Percentiles rank a stretch among this genome's conserved stretches.
These are phyloP conservation scores for Fraxinus platypoda DNA, from an alignment of 305 asterid species.

Conservation along the genomic window DNA sequence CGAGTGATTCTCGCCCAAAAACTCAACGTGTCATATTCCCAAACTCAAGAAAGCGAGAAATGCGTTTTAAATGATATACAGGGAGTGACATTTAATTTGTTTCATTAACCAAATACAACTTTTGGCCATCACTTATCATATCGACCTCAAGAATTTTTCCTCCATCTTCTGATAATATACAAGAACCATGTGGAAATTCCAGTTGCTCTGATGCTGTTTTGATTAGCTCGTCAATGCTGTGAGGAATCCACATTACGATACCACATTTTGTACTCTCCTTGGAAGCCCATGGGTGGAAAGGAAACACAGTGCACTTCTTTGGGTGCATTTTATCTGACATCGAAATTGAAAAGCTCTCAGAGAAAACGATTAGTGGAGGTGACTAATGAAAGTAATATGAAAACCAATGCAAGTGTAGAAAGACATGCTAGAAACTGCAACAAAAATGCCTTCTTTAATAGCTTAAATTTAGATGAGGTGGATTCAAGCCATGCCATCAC, in stretches of 20 bases:
- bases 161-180: constrained; percentile 72
- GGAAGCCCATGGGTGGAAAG: constrained; percentile 68
- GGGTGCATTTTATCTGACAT: constrained; percentile 40
- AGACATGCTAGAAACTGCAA: not conserved
- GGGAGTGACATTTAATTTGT: constrained; percentile 24
- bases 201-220: constrained; percentile 47
- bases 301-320: constrained; percentile 72
- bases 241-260: constrained; percentile 71
- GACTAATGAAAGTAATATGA: not conserved
- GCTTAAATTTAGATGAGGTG: not conserved
- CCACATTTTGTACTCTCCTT: constrained; percentile 54
- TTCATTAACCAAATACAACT: constrained; percentile 48
- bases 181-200: constrained; percentile 31
- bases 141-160: constrained; percentile 64
- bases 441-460: not conserved
- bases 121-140: constrained; percentile 65
- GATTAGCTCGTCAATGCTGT: constrained; percentile 58
- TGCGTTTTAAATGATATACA: constrained; percentile 4
- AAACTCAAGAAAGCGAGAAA: not conserved
- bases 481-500: not conserved
- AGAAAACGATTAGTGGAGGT: not conserved
- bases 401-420: not conserved
- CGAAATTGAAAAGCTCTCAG: not conserved
- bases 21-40: not conserved
- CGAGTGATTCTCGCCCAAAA: not conserved